phyloP scores from a whole-genome alignment of 495 filamentous ascomycete species.

The Penicillium maclennaniae region DNA sequence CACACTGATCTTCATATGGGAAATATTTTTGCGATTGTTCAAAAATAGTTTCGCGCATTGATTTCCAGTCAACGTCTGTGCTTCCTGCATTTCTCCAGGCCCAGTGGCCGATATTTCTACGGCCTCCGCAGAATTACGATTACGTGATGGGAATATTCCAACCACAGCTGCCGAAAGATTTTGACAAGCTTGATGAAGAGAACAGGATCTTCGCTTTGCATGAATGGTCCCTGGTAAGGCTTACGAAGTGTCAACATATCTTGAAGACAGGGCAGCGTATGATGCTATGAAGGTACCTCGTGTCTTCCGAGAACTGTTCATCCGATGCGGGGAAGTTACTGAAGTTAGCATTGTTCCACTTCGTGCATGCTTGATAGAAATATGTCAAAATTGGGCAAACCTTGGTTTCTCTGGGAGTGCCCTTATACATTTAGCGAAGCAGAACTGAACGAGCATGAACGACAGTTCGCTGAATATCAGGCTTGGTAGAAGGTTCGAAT shows the following conservation, averaged over 20 bases:
- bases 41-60: conserved; percentile 29
- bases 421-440: conserved; percentile 28
- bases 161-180: conserved; percentile 27
- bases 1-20: conserved; percentile 39
- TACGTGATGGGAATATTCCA: conserved; percentile 25
- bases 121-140: conserved; percentile 21
- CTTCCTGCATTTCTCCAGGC: conserved; percentile 29
- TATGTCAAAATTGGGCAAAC: conserved; percentile 27
- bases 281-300: conserved; percentile 27
- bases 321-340: conserved; percentile 27
- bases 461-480: conserved; percentile 28
- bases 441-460: conserved; percentile 24
- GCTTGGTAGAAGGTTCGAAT: conserved; percentile 27
- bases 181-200: conserved; percentile 27
- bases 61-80: conserved; percentile 27
- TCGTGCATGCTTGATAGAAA: conserved; percentile 31
- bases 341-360: conserved; percentile 34
- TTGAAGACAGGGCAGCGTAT: conserved; percentile 26
- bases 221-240: conserved; percentile 27
- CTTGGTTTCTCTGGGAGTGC: conserved; percentile 28
- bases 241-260: conserved; percentile 30
- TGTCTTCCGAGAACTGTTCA: conserved; percentile 35
- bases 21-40: conserved; percentile 31
- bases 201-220: conserved; percentile 18
- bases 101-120: conserved; percentile 31